Conservation (phyloP, 169 alveolate species). For the Plasmodium adleri region DNA sequence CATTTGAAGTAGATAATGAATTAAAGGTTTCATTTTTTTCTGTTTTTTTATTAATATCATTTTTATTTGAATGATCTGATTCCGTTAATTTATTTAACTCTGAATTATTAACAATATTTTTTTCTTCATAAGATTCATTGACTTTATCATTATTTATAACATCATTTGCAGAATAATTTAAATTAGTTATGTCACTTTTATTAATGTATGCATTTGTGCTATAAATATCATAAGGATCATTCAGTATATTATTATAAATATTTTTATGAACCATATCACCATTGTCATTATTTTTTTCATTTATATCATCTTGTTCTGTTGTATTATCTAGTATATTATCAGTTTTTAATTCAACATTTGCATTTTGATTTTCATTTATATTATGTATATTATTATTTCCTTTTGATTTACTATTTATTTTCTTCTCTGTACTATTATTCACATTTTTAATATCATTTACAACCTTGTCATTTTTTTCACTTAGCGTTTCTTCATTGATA, state of each 20-base stretch:
- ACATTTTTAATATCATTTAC: slow-evolving; percentile 17
- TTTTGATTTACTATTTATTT: neutral
- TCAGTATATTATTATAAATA: neutral
- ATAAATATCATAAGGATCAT: slow-evolving; percentile 5
- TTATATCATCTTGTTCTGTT: slow-evolving; percentile 17
- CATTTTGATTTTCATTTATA: slow-evolving; percentile 22
- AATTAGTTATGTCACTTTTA: neutral
- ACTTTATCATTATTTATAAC: neutral
- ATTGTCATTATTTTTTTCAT: slow-evolving; percentile 1
- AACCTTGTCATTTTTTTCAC: slow-evolving; percentile 17
- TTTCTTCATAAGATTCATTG: neutral
- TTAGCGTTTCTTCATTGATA: slow-evolving; percentile 38
- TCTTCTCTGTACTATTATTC: slow-evolving; percentile 15
- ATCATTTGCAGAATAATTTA: neutral
- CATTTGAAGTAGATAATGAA: neutral
- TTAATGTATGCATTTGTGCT: neutral
- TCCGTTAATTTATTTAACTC: neutral
- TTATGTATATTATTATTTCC: slow-evolving; percentile 6
- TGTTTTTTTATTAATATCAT: neutral
- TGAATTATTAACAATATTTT: neutral
- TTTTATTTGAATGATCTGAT: neutral
- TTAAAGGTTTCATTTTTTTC: neutral
- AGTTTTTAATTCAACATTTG: slow-evolving; percentile 19
- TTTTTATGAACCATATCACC: neutral
- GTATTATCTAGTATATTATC: slow-evolving; percentile 3